Evolutionary conservation across 306 rosid species (phyloP), one percentile per base, ranked within the genome.

Genomic region (Cicer chorassanicum): DNA sequence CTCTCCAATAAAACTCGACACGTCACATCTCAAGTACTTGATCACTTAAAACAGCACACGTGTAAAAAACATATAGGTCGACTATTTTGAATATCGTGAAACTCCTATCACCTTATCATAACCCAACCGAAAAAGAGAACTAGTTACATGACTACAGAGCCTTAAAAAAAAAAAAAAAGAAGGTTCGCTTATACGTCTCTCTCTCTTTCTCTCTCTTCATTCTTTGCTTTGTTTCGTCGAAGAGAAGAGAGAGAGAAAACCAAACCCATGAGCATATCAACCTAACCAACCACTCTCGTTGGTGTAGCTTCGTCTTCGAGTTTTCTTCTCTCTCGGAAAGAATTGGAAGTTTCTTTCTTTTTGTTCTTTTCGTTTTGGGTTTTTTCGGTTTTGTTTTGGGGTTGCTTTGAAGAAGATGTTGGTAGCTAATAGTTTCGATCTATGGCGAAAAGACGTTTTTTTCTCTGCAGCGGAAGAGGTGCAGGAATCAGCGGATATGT

Each of bases 381-480:
- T 65, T 68, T 69, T 24, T 21, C 51, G 66, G 64, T 71, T 66
- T 16, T 39, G 49, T 68, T 50, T 11, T 57, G 62, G 34, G 34
- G 34, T 24, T 24, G 34, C 34, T 24, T 24, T 24, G 34, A 24
- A 24, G 34, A 84, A 84, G 86, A 94, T 94, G 99, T 43, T 90
- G 87, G 96, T 94, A 63, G 96, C 92, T 51, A 90, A 88, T 56
- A 92, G 92, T 68, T 94, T 90, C 80, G 95, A 94, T 92, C 88
- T 88, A 77, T 94, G 99, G 99, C 92, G 84, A 70, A 94, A 92
- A 48, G 99, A 94, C 21, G 71, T 91, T 56, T 94, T 94, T 84
- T 94, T 94, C 88, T 86, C 96, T 68, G 97, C 96, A 0, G 99
- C 99, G 13, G 99, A 94, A 81, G 97, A 90, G 87, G 97, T 94